Evolutionary conservation across 768 basidiomycete species (phyloP).

Genomic region (Rhodotorula diobovata): DNA sequence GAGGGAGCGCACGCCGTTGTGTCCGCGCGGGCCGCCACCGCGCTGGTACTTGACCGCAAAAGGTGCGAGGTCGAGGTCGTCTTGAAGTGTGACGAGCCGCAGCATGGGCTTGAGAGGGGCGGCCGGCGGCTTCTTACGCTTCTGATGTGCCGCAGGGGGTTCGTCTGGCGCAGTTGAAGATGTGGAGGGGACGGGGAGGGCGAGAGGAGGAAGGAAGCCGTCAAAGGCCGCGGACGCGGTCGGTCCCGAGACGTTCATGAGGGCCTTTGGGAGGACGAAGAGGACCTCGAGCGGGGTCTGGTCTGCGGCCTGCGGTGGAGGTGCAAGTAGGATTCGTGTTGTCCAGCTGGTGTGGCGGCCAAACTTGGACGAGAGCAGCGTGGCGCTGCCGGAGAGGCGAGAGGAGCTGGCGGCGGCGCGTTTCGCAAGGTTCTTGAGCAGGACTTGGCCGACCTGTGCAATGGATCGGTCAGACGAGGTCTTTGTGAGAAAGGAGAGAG

Average conservation of each 20-base stretch:
- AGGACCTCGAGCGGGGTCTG: slow-evolving; percentile 13
- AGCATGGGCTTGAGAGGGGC: slow-evolving; percentile 4
- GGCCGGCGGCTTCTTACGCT: background rate
- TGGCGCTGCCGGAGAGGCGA: slow-evolving; percentile 7
- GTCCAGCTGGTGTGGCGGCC: background rate
- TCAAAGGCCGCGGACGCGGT: background rate
- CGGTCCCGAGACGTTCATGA: slow-evolving; percentile 35
- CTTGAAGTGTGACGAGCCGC: slow-evolving; percentile 26
- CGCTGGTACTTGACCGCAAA: slow-evolving; percentile 9
- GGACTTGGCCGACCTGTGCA: slow-evolving; percentile 32
- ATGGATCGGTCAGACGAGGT: no score
- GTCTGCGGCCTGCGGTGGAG: background rate
- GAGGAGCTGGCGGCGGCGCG: slow-evolving; percentile 10
- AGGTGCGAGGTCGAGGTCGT: slow-evolving; percentile 30
- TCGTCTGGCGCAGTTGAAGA: no score
- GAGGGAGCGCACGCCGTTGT: slow-evolving; percentile 36
- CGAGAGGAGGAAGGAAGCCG: background rate
- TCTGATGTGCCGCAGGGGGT: background rate
- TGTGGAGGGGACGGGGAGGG: background rate
- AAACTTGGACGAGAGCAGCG: background rate
- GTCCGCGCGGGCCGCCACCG: slow-evolving; percentile 25
- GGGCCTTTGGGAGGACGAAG: slow-evolving; percentile 19
- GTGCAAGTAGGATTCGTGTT: slow-evolving; percentile 6
- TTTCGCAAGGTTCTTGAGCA: slow-evolving; percentile 18
- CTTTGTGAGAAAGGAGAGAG: no score